A percentile compares a stretch with the other conserved stretches of the same genome.
phyloP scores from a whole-genome alignment of 139 green algal species.

The Tetradesmus obliquus region DNA sequence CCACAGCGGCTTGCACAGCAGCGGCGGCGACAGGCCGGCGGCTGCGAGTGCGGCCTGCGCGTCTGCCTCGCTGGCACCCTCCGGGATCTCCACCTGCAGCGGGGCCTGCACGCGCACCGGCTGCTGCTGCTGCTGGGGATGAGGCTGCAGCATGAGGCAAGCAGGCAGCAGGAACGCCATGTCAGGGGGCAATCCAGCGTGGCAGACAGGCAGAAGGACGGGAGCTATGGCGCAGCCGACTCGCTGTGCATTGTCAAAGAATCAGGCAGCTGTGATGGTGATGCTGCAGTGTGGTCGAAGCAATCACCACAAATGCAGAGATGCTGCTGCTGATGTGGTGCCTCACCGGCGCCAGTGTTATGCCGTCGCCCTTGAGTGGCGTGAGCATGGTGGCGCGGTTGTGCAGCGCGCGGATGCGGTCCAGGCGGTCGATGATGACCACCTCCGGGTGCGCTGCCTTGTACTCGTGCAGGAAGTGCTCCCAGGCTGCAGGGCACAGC shows the following conservation, averaged over 20 bases:
- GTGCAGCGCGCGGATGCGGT: conserved; percentile 64
- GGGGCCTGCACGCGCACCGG: conserved; percentile 31
- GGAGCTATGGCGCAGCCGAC: too few species aligned
- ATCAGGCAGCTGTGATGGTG: neutral
- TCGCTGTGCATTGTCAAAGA: too few species aligned
- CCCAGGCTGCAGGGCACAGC: conserved; percentile 71
- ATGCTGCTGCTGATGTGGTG: neutral
- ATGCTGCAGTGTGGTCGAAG: neutral
- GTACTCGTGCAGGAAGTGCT: conserved; percentile 71
- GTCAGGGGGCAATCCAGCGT: neutral
- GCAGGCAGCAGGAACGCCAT: neutral
- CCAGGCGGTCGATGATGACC: conserved; percentile 68
- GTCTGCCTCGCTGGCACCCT: conserved; percentile 50
- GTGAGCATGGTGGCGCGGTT: conserved; percentile 75
- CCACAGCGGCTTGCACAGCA: conserved; percentile 89
- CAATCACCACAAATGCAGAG: neutral
- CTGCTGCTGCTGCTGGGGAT: conserved; percentile 23
- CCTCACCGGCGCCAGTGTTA: neutral
- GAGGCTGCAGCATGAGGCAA: neutral
- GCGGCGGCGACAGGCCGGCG: conserved; percentile 64
- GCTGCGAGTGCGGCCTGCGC: conserved; percentile 47
- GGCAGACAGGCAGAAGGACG: neutral
- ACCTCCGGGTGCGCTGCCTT: conserved; percentile 59
- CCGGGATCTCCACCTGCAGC: conserved; percentile 58
- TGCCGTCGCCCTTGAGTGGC: conserved; percentile 48